Evolutionary conservation across 352 stramenopile species (phyloP), one percentile per base, ranked within the genome.

Genomic region (Pythium rishiriense): DNA sequence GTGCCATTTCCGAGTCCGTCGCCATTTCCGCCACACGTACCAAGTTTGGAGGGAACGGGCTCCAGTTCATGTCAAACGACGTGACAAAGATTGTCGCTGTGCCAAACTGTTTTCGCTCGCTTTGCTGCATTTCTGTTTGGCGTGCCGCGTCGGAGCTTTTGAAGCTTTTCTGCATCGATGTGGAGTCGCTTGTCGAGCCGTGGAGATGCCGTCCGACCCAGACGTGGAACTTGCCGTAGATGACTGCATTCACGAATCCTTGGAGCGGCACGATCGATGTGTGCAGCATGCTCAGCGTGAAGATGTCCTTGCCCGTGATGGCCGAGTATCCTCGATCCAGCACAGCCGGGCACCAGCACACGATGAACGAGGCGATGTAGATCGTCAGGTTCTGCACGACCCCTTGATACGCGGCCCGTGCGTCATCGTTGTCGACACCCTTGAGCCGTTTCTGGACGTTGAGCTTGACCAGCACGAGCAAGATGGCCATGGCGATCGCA

Each of bases 141-240:
- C 47, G 78, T 5, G 75, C 42, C 33, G 79, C 62, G 7, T 90
- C 77, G 11, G 78, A 69, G 10, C 64, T 60, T 12, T 67, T 62
- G 11, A 21, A 25, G 33, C 45, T 45, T 33, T 62, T 66, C 28
- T 62, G 17, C 11, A 29, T 66, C 7, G 64, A 65, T 37, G 42
- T 21, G 3, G 41, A 10, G 24, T 66, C 50, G 5, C 43, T 11
- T 6, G 22, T 17, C 11, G 51, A 35, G 29, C 15, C 37, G 6
- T 85, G 67, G 4, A 88, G 74, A 52, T 91, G 79, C 0, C 85
- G 85, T 0, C 81, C 81, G 19, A 93, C 76, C 79, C 81, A 93
- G 31, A 89, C 76, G 64, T 93, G 85, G 60, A 93, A 91, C 55
- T 92, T 93, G 47, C 84, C 86, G 62, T 95, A 95, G 42, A 95